Evolutionary conservation across 495 filamentous ascomycete genomes (phyloP).

Genomic region (Aspergillus haitiensis): DNA sequence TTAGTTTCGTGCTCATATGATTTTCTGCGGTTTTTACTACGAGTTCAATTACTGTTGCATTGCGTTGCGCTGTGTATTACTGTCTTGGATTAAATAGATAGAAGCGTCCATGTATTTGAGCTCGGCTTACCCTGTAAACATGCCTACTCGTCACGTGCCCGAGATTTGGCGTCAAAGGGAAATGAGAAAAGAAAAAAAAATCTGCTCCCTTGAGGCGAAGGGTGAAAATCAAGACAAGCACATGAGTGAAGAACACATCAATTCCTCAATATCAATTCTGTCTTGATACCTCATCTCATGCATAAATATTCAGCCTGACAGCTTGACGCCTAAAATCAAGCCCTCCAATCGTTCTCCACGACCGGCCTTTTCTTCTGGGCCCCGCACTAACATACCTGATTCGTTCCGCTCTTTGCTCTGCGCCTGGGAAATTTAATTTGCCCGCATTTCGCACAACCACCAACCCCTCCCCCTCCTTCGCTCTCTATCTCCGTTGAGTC

Average conservation of each 20-base stretch:
- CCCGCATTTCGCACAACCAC: slow-evolving; percentile 33
- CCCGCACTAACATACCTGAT: slow-evolving; percentile 28
- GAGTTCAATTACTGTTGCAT: neutral
- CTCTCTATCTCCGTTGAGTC: slow-evolving; percentile 28
- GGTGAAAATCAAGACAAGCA: too few species aligned
- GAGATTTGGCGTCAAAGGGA: slow-evolving; percentile 7
- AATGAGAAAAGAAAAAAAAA: neutral
- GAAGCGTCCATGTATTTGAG: neutral
- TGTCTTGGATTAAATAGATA: neutral
- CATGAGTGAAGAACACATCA: neutral
- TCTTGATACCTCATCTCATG: neutral
- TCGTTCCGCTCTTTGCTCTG: slow-evolving; percentile 34
- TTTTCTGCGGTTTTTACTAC: slow-evolving; percentile 8
- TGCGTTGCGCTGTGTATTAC: slow-evolving; percentile 6
- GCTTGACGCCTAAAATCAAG: neutral
- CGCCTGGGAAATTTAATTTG: slow-evolving; percentile 34
- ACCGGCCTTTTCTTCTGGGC: slow-evolving; percentile 18
- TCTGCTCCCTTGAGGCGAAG: too few species aligned
- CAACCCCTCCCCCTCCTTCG: slow-evolving; percentile 28
- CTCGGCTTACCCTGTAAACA: neutral
- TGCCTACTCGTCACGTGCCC: slow-evolving; percentile 11
- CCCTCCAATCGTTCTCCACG: slow-evolving; percentile 20
- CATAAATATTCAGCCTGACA: slow-evolving; percentile 2
- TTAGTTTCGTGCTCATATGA: slow-evolving; percentile 18
- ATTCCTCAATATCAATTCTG: neutral